These are phyloP conservation scores for Coniochaeta sp. DNA, from an alignment of 2,329 filamentous ascomycete genomes.

Conservation along the genomic window DNA sequence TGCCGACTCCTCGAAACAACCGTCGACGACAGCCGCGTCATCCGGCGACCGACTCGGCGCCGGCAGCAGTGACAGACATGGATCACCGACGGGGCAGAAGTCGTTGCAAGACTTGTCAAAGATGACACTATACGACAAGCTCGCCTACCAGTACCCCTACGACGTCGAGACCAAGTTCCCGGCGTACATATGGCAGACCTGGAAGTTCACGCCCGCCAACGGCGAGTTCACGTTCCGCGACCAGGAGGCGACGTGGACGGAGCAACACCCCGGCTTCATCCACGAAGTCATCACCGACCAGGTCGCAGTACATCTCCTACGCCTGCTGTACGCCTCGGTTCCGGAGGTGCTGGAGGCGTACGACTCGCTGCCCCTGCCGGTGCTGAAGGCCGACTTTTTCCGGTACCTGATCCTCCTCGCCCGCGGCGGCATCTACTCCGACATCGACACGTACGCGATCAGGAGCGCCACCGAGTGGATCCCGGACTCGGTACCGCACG, in stretches of 20 bases:
- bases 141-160: slow-evolving; percentile 92
- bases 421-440: slow-evolving; percentile 65
- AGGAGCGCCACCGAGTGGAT: slow-evolving; percentile 84
- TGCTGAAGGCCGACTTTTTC: slow-evolving; percentile 75
- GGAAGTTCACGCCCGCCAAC: slow-evolving; percentile 79
- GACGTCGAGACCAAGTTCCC: slow-evolving; percentile 84
- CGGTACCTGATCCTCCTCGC: slow-evolving; percentile 62
- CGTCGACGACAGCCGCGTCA: slow-evolving; percentile 12
- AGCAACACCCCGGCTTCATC: slow-evolving; percentile 81
- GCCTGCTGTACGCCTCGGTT: slow-evolving; percentile 77
- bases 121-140: slow-evolving; percentile 69
- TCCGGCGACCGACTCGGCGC: not conserved
- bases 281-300: slow-evolving; percentile 96
- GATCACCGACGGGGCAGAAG: slow-evolving; percentile 38
- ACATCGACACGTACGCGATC: slow-evolving; percentile 86
- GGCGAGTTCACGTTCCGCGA: slow-evolving; percentile 73
- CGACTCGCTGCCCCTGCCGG: slow-evolving; percentile 61
- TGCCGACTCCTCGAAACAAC: slow-evolving; percentile 13
- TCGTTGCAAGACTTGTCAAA: slow-evolving; percentile 62
- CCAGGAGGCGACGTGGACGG: slow-evolving; percentile 83
- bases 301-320: slow-evolving; percentile 72
- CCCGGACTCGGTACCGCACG: slow-evolving; percentile 66
- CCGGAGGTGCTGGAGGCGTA: slow-evolving; percentile 77
- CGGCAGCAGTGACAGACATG: slow-evolving; percentile 9
- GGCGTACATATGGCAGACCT: slow-evolving; percentile 98